These are phyloP conservation scores for Lotmaria passim DNA, from an alignment of 208 protist species.

Conservation along the genomic window DNA sequence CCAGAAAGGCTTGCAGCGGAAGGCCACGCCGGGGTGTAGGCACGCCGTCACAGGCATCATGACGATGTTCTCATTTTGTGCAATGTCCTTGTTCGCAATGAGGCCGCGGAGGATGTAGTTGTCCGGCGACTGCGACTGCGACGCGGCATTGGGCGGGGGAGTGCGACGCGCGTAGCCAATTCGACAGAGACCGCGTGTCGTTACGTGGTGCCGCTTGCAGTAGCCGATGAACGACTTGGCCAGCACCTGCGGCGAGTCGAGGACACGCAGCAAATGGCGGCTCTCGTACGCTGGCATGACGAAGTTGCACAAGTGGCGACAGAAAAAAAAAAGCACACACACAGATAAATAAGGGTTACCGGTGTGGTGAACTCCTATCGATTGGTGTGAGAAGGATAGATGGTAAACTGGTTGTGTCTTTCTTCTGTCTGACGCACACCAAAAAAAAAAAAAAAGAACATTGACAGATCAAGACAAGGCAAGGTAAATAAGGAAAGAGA, in stretches of 20 bases:
- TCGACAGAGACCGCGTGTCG: slow-evolving; percentile 65
- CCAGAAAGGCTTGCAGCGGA: slow-evolving; percentile 54
- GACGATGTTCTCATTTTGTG: slow-evolving; percentile 75
- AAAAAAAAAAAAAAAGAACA: no score
- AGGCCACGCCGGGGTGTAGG: slow-evolving; percentile 56
- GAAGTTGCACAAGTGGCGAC: background rate
- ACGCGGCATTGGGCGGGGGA: slow-evolving; percentile 9
- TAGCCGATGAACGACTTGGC: slow-evolving; percentile 67
- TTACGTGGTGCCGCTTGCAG: slow-evolving; percentile 61
- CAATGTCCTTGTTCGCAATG: slow-evolving; percentile 78
- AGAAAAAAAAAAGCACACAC: slow-evolving; percentile 9
- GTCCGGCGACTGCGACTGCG: no score
- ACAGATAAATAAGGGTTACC: background rate
- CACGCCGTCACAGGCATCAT: slow-evolving; percentile 72
- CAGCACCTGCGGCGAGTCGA: slow-evolving; percentile 47
- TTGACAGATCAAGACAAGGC: no score
- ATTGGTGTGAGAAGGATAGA: no score
- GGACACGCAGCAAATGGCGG: slow-evolving; percentile 63
- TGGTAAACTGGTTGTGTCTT: no score
- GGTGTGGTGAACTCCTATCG: no score
- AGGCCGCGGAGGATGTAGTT: slow-evolving; percentile 57
- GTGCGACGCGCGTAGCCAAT: slow-evolving; percentile 58
- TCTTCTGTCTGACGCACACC: no score
- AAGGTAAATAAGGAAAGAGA: no score
- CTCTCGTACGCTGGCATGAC: slow-evolving; percentile 66